Conservation (phyloP, 805 yeast genomes). For the Saccharomycopsis malanga region DNA sequence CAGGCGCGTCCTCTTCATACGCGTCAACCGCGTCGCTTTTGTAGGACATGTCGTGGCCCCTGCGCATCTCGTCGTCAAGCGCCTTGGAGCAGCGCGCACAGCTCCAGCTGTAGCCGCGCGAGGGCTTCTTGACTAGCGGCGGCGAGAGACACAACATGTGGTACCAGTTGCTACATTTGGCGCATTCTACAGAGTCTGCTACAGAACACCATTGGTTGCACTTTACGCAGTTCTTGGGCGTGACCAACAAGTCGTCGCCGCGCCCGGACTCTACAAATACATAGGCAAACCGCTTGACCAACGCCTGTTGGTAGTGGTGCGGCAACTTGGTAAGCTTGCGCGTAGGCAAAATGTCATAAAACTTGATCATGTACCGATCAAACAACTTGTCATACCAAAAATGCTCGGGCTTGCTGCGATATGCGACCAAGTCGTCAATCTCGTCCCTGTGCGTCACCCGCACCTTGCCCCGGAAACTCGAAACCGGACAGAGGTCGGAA, state of each 20-base stretch:
- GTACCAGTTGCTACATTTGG: constrained; percentile 61
- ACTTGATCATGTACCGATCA: constrained; percentile 77
- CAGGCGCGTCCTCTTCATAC: constrained; percentile 1
- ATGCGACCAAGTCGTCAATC: constrained; percentile 50
- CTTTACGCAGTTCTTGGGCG: constrained; percentile 62
- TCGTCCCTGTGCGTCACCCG: constrained; percentile 63
- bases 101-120: constrained; percentile 85
- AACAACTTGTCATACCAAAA: constrained; percentile 83
- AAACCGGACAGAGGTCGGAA: constrained; percentile 72
- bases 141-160: constrained; percentile 86
- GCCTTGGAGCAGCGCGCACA: constrained; percentile 72
- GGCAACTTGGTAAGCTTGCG: constrained; percentile 50
- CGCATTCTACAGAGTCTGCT: constrained; percentile 69
- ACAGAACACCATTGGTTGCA: constrained; percentile 84
- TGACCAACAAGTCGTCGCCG: constrained; percentile 52
- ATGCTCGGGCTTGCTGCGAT: constrained; percentile 51
- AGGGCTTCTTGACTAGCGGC: constrained; percentile 71
- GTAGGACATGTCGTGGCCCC: neutral
- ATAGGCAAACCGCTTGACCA: constrained; percentile 61
- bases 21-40: neutral
- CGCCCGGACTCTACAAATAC: constrained; percentile 68
- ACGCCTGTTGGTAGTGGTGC: constrained; percentile 48
- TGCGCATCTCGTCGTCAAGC: constrained; percentile 38
- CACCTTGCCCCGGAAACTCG: constrained; percentile 69
- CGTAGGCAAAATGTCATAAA: constrained; percentile 74